phyloP scores from a whole-genome alignment of 805 yeast genomes.

The Suhomyces sp. region DNA sequence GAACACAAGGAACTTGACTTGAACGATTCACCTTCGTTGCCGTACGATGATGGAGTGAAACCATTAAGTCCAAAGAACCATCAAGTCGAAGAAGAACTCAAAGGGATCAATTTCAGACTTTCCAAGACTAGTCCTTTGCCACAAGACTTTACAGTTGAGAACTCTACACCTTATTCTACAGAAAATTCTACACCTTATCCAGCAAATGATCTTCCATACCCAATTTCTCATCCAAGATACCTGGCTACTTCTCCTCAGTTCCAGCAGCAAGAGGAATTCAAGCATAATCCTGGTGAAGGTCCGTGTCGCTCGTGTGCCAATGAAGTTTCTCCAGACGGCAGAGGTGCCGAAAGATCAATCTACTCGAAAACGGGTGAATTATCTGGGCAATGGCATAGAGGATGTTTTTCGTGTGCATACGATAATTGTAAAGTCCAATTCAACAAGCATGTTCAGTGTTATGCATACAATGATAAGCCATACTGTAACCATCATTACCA shows the following conservation, averaged over 20 bases:
- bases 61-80: conserved; percentile 37
- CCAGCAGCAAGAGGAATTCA: background rate
- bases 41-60: conserved; percentile 13
- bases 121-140: background rate
- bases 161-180: background rate
- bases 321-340: conserved; percentile 43
- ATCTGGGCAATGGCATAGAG: conserved; percentile 92
- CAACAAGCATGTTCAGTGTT: conserved; percentile 61
- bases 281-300: conserved; percentile 59
- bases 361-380: conserved; percentile 82
- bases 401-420: conserved; percentile 71
- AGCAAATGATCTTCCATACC: background rate
- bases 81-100: conserved; percentile 30
- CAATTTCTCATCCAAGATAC: background rate
- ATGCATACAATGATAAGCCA: conserved; percentile 75
- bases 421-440: conserved; percentile 54
- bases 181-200: background rate
- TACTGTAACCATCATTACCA: conserved; percentile 82
- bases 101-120: conserved; percentile 23
- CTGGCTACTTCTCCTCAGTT: background rate
- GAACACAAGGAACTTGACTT: background rate
- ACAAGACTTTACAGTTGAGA: background rate
- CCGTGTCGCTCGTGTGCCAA: conserved; percentile 75
- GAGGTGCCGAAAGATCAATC: conserved; percentile 54
- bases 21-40: background rate